A percentile compares a stretch with the other conserved stretches of the same genome.
phyloP scores from a whole-genome alignment of 2,329 filamentous ascomycete genomes.

The Neopestalotiopsis sp. region DNA sequence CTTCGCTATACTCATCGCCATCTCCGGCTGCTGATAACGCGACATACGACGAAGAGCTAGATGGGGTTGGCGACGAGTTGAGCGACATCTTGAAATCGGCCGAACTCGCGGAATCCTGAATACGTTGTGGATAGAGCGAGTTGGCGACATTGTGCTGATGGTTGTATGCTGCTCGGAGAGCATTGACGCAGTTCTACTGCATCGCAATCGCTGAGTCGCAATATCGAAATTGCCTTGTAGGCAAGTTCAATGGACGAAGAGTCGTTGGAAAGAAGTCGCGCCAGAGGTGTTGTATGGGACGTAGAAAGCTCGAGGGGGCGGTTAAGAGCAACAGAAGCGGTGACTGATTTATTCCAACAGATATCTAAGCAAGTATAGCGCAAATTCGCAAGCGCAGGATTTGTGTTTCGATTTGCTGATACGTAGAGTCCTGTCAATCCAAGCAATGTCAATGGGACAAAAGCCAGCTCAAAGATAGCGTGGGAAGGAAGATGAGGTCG shows the following conservation, averaged over 20 bases:
- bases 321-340: neutral
- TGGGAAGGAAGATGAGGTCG: neutral
- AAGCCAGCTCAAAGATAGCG: neutral
- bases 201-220: neutral
- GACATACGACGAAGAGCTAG: conserved; percentile 6
- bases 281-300: neutral
- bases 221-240: neutral
- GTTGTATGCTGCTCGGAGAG: conserved; percentile 10
- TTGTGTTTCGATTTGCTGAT: neutral
- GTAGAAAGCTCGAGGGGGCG: neutral
- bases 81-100: conserved; percentile 6
- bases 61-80: conserved; percentile 9
- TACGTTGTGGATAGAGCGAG: neutral
- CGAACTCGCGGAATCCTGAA: conserved; percentile 1
- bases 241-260: neutral
- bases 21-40: conserved; percentile 24
- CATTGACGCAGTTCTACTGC: conserved; percentile 13
- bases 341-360: neutral
- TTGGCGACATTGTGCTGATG: conserved; percentile 12
- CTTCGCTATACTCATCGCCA: conserved; percentile 18
- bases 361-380: neutral
- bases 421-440: neutral
- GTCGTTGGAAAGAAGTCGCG: neutral
- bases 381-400: neutral
- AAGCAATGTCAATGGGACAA: neutral